These are phyloP conservation scores for Xerocomus potaroensis DNA, from an alignment of 768 basidiomycete genomes.

Conservation along the genomic window DNA sequence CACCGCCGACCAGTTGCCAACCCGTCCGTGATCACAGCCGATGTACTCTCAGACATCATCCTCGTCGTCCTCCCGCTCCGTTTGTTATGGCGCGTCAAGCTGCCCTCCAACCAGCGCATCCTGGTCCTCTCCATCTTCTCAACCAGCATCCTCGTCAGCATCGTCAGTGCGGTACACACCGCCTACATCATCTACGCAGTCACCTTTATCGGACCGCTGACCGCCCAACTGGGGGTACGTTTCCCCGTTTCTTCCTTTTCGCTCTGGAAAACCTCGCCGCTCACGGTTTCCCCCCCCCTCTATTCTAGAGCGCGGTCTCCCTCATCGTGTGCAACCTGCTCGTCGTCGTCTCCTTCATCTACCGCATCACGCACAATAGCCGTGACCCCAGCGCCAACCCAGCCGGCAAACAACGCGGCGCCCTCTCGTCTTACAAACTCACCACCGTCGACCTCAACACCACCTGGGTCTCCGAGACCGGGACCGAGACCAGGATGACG, in stretches of 20 bases:
- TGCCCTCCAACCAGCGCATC: constrained; percentile 39
- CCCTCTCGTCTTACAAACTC: constrained; percentile 7
- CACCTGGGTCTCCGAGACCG: not conserved
- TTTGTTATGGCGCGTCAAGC: constrained; percentile 40
- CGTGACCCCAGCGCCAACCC: constrained; percentile 9
- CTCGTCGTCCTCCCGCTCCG: constrained; percentile 44
- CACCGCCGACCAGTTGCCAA: not conserved
- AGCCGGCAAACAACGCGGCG: not conserved
- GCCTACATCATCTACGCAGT: constrained; percentile 34
- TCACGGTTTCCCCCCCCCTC: not conserved
- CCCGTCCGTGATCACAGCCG: constrained; percentile 32
- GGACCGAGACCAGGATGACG: not conserved
- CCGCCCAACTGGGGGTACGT: constrained; percentile 44
- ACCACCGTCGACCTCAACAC: constrained; percentile 25
- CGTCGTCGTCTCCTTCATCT: constrained; percentile 35
- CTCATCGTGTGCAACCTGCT: constrained; percentile 41
- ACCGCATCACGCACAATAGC: constrained; percentile 15
- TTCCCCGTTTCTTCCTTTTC: not conserved
- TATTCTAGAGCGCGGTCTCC: constrained; percentile 37
- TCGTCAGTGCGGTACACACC: constrained; percentile 42
- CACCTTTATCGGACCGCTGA: constrained; percentile 6
- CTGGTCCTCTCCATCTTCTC: constrained; percentile 46
- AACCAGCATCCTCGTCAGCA: constrained; percentile 47
- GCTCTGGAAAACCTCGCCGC: not conserved
- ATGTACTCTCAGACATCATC: constrained; percentile 42